Evolutionary conservation across 2,329 filamentous ascomycete genomes (phyloP).

Genomic region (Chalaropsis thielavioides): DNA sequence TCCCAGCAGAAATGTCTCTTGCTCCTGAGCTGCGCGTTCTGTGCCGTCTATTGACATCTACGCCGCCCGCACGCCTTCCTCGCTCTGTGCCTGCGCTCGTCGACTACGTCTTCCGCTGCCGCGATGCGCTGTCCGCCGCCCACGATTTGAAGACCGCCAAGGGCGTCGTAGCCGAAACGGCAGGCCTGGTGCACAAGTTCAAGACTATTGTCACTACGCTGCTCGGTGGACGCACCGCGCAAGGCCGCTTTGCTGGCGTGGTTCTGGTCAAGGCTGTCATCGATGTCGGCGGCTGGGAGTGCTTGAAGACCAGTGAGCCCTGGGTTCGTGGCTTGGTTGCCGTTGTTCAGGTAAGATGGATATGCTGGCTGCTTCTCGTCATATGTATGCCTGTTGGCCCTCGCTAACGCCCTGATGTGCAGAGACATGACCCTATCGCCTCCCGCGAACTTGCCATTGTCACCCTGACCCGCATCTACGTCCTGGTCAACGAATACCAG

Average conservation of each 20-base stretch:
- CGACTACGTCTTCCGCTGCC: conserved; percentile 42
- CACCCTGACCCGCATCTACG: conserved; percentile 69
- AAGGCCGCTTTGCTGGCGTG: conserved; percentile 64
- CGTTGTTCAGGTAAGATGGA: conserved; percentile 49
- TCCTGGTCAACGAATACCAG: conserved; percentile 65
- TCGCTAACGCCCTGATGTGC: conserved; percentile 15
- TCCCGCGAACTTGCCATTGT: conserved; percentile 66
- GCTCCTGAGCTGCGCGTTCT: conserved; percentile 49
- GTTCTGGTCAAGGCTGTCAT: conserved; percentile 67
- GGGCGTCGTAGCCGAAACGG: conserved; percentile 46
- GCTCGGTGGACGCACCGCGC: conserved; percentile 57
- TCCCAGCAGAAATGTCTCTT: conserved; percentile 25
- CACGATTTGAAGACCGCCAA: conserved; percentile 45
- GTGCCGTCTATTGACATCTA: conserved; percentile 55
- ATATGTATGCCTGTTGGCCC: conserved; percentile 17
- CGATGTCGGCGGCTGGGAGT: conserved; percentile 74
- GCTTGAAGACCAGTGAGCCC: conserved; percentile 53
- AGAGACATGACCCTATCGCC: conserved; percentile 64
- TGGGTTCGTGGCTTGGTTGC: conserved; percentile 68
- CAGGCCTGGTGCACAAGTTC: conserved; percentile 65
- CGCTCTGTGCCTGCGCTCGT: conserved; percentile 56
- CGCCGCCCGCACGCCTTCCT: conserved; percentile 58
- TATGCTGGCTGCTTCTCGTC: too few relatives aligned
- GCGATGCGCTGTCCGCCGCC: conserved; percentile 46
- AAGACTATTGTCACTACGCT: conserved; percentile 65